Evolutionary conservation across 1,284 basidiomycete genomes (phyloP), one percentile per base, ranked within the genome.

Genomic region (Ganoderma boninense): DNA sequence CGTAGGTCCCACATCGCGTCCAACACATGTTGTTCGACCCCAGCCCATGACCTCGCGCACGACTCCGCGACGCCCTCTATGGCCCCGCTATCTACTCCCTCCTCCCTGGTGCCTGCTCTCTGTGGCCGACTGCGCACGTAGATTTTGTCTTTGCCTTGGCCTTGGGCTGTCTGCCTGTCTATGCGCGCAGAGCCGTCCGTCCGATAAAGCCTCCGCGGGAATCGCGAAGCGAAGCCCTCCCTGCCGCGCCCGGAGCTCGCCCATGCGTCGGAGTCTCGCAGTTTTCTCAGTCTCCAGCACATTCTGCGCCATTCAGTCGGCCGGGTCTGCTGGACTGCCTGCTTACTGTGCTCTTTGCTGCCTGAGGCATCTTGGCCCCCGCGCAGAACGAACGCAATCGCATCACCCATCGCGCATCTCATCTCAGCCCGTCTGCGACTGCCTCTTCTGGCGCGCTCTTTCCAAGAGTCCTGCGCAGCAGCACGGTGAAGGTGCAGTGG

Each of bases 251-350:
- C 29, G 54, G 54, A 57, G 29, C 54, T 57, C 14, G 14, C 54
- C n/a, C 54, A 57, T 7, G 13, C 14, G 29, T 32, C 54, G 32
- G 18, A 16, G 26, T 57, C 52, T 26, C 14, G 26, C 26, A 26
- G 52, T n/a, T n/a, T 18, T 43, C 43, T 18, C 4, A 20, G 44
- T 26, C 49, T 57, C 54, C 18, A 57, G 49, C 49, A 52, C 4
- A 23, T 52, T 52, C 49, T 52, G 49, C 49, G 23, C 49, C 32
- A 57, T 57, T 57, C 54, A 57, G 54, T 57, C 29, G 32, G 32
- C 54, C 54, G 14, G 54, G 54, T 57, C 54, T 57, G 54, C 54
- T 57, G 54, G 11, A 10, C 23, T 52, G 11, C 23, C 23, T 52
- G 49, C 49, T 52, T 52, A 52, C 44, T 46, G 18, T 46, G 44